phyloP scores from a whole-genome alignment of 2,329 filamentous ascomycete species.

The Ascochyta rabiei region DNA sequence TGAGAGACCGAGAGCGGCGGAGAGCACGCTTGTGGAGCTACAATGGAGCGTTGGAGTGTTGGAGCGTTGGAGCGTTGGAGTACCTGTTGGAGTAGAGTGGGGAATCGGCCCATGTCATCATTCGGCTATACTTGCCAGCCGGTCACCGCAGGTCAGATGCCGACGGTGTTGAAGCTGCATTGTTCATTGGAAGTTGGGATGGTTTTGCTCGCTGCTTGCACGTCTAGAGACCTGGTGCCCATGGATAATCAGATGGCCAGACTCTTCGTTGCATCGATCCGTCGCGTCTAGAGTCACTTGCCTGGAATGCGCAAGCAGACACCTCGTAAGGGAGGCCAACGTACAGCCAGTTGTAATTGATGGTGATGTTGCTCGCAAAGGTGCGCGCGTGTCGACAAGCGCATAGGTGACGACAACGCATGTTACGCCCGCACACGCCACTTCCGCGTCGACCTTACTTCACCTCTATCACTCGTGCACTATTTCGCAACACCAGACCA shows the following conservation, averaged over 20 bases:
- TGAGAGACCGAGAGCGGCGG: neutral
- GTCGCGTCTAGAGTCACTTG: no score
- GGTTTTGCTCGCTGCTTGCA: neutral
- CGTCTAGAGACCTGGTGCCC: no score
- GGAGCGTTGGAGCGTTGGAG: conserved; percentile 8
- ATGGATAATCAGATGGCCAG: no score
- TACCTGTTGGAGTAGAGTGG: conserved; percentile 12
- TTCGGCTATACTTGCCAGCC: neutral
- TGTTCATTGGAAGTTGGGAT: neutral
- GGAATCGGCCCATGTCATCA: conserved; percentile 8
- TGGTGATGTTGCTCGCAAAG: neutral
- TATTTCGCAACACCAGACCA: neutral
- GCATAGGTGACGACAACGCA: neutral
- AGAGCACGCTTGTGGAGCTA: conserved; percentile 5
- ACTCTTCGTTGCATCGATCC: no score
- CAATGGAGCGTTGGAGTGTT: conserved; percentile 1
- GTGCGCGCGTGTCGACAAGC: neutral
- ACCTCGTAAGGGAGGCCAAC: no score
- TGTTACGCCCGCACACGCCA: conserved; percentile 9
- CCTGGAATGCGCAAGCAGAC: no score
- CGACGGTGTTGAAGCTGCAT: neutral
- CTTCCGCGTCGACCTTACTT: conserved; percentile 2
- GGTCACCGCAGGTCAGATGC: conserved; percentile 4
- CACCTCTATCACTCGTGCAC: neutral
- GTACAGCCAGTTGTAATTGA: no score